These are phyloP conservation scores for Stemphylium beticola DNA, from an alignment of 2,329 filamentous ascomycete genomes.

Conservation along the genomic window DNA sequence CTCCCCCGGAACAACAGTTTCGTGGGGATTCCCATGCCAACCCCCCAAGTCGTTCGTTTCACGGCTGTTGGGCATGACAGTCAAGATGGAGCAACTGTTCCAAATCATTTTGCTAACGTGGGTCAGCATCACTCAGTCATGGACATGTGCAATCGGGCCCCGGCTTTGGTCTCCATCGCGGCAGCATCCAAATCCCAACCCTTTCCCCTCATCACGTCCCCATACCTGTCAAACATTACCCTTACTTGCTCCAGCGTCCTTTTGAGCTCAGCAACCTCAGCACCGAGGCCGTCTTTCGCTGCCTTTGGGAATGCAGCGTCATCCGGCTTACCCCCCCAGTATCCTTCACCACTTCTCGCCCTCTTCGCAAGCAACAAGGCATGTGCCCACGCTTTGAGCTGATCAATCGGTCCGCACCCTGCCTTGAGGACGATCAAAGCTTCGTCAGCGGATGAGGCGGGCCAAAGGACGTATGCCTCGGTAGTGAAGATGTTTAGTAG, in stretches of 20 bases:
- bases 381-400: slow-evolving; percentile 69
- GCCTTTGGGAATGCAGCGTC: slow-evolving; percentile 9
- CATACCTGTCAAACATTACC: slow-evolving; percentile 55
- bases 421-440: slow-evolving; percentile 70
- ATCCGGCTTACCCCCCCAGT: slow-evolving; percentile 18
- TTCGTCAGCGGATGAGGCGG: slow-evolving; percentile 41
- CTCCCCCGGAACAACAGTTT: background rate
- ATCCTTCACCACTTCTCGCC: slow-evolving; percentile 10
- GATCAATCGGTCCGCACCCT: slow-evolving; percentile 55
- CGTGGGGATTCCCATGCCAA: slow-evolving; percentile 1
- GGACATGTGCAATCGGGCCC: slow-evolving; percentile 42
- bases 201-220: slow-evolving; percentile 49
- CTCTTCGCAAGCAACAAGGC: slow-evolving; percentile 57
- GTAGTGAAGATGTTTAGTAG: slow-evolving; percentile 59
- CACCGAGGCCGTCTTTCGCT: slow-evolving; percentile 48
- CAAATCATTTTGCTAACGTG: too few relatives aligned
- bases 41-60: slow-evolving; percentile 8
- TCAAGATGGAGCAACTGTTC: background rate
- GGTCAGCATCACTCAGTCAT: background rate
- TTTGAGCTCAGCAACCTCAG: slow-evolving; percentile 44
- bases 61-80: slow-evolving; percentile 5
- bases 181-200: slow-evolving; percentile 72
- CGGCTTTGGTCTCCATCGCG: slow-evolving; percentile 70
- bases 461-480: slow-evolving; percentile 68
- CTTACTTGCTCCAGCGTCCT: slow-evolving; percentile 48